Conservation (phyloP, 371 early-diverging fungal species). For the Cladochytrium tenue region DNA sequence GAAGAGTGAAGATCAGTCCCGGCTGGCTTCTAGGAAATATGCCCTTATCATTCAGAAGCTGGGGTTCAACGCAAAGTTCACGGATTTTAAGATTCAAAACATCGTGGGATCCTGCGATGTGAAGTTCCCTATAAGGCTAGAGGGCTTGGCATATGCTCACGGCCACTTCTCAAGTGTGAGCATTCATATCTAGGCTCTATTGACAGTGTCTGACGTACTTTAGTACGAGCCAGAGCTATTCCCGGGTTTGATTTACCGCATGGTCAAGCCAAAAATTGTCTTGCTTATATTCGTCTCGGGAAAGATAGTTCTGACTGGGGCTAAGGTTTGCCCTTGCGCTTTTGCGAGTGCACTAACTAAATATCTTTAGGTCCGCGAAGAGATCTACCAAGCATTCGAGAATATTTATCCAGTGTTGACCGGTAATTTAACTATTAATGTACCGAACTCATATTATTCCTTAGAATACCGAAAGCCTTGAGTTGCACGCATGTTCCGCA, state of each 20-base stretch:
- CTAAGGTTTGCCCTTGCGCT: slow-evolving; percentile 73
- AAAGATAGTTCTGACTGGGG: slow-evolving; percentile 99
- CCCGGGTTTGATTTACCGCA: slow-evolving; percentile 99
- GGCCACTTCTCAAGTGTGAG: slow-evolving; percentile 94
- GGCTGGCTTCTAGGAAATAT: slow-evolving; percentile 98
- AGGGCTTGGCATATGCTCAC: slow-evolving; percentile 98
- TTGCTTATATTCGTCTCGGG: slow-evolving; percentile 99
- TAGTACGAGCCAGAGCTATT: slow-evolving; percentile 99
- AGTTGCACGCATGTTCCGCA: too few relatives aligned
- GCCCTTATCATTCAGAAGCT: slow-evolving; percentile 99
- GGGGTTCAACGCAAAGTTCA: slow-evolving; percentile 98
- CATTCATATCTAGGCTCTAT: background rate
- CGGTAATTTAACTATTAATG: slow-evolving; percentile 4
- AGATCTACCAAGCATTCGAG: slow-evolving; percentile 99
- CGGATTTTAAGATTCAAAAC: slow-evolving; percentile 99
- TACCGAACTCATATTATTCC: background rate
- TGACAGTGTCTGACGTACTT: background rate
- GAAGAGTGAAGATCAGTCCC: slow-evolving; percentile 95
- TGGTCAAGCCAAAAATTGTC: slow-evolving; percentile 99
- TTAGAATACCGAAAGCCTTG: too few relatives aligned
- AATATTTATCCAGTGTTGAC: slow-evolving; percentile 98
- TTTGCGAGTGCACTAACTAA: background rate
- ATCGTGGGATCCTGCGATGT: slow-evolving; percentile 99
- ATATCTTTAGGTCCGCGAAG: slow-evolving; percentile 75
- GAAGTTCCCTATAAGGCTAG: slow-evolving; percentile 99